Evolutionary conservation across 163 green algal species (phyloP).

Genomic region (Chlamydomonas reinhardtii): DNA sequence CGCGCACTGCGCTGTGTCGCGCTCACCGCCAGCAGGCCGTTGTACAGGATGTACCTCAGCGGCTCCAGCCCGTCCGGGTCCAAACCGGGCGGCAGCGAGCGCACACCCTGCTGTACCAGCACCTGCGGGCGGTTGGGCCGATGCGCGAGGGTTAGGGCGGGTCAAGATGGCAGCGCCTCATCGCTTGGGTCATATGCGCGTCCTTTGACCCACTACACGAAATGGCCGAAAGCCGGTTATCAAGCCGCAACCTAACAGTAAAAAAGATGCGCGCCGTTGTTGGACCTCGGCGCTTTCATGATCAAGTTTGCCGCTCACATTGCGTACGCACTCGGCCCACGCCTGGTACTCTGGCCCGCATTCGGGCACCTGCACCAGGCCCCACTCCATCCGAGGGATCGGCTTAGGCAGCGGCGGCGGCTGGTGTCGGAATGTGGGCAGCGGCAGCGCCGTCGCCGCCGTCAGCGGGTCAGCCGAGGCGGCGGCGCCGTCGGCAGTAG

Average conservation of each 20-base stretch:
- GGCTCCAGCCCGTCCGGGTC: slow-evolving; percentile 41
- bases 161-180: no score
- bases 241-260: no score
- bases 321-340: slow-evolving; percentile 11
- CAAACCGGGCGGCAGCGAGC: slow-evolving; percentile 9
- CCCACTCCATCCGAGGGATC: slow-evolving; percentile 27
- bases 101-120: slow-evolving; percentile 25
- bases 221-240: no score
- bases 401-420: slow-evolving; percentile 13
- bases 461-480: slow-evolving; percentile 4
- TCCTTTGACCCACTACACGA: no score
- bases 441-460: neutral
- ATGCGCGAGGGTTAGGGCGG: no score
- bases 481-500: neutral
- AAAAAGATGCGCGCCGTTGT: neutral
- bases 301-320: slow-evolving; percentile 9
- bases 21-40: slow-evolving; percentile 31
- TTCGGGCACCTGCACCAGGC: slow-evolving; percentile 17
- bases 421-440: slow-evolving; percentile 20
- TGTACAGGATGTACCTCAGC: slow-evolving; percentile 27
- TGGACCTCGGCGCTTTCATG: neutral
- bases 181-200: no score
- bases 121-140: neutral
- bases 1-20: no score
- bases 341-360: slow-evolving; percentile 10